A percentile compares a stretch with the other conserved stretches of the same genome.
Evolutionary conservation across 164 flowering plant genomes (phyloP).

Genomic region (Chimonanthus salicifolius): DNA sequence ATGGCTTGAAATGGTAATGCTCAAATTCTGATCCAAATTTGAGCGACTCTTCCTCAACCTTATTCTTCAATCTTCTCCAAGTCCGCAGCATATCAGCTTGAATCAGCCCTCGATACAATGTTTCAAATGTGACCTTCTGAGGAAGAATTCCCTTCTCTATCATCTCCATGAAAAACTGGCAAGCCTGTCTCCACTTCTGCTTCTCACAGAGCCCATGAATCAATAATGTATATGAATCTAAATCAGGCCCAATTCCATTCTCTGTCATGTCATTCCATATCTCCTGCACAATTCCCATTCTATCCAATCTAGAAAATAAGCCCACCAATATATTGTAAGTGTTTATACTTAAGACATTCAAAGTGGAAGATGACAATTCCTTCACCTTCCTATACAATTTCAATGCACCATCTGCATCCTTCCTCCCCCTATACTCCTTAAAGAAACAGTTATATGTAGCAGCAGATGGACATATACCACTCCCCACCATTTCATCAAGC

Average conservation of each 20-base stretch:
- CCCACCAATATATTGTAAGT: conserved; percentile 67
- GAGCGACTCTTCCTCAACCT: conserved; percentile 79
- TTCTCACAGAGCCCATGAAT: conserved; percentile 79
- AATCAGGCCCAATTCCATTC: conserved; percentile 70
- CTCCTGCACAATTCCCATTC: conserved; percentile 51
- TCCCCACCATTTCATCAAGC: conserved; percentile 60
- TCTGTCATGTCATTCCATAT: conserved; percentile 77
- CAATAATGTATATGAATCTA: conserved; percentile 82
- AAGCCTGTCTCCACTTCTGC: conserved; percentile 75
- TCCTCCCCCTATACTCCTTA: conserved; percentile 81
- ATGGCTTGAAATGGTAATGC: conserved; percentile 67
- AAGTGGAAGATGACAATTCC: conserved; percentile 27
- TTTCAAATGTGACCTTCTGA: conserved; percentile 87
- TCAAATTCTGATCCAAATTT: conserved; percentile 77
- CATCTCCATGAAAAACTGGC: conserved; percentile 81
- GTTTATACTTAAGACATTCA: conserved; percentile 38
- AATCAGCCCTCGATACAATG: conserved; percentile 70
- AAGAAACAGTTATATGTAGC: conserved; percentile 87
- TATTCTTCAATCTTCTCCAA: conserved; percentile 94
- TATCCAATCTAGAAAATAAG: conserved; percentile 52
- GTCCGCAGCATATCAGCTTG: conserved; percentile 88
- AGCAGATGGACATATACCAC: conserved; percentile 68
- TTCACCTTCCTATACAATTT: conserved; percentile 71
- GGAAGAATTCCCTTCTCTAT: conserved; percentile 93
- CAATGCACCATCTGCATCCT: conserved; percentile 65